Evolutionary conservation across 2,329 filamentous ascomycete species (phyloP), one percentile per base, ranked within the genome.

Genomic region (Penicillium sp.): DNA sequence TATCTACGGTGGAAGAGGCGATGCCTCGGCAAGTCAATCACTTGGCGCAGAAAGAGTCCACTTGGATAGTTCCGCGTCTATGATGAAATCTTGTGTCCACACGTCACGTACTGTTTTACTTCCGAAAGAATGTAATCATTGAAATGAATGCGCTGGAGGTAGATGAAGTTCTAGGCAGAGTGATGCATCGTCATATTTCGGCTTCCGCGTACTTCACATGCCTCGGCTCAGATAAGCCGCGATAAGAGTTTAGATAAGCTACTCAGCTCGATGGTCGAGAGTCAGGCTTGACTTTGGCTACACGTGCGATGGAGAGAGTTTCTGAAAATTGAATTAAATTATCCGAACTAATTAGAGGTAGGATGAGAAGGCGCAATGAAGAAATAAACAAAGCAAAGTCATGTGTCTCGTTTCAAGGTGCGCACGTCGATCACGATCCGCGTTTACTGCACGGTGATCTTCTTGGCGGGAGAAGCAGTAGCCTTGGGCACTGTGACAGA

Each of bases 401-500:
- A 39, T 49, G 12, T 36, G 23, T 48, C 36, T 9, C 44, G 21
- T 15, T n/a, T 8, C 41, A 12, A n/a, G 8, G n/a, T n/a, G 16
- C 21, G 41, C 8, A 16, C 23, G 15, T 39, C 18, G 24, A 26
- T 26, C 24, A 26, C 24, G 6, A 6, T n/a, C 21, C 33, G 23
- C 10, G 12, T 59, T 67, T 78, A 84, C 74, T 84, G 76, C 57
- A 85, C 80, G 53, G 71, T 74, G 63, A 86, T 82, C 71, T 77
- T 81, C 69, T 78, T 78, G 45, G 72, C 64, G 51, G 70, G 68
- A 6, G 76, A 72, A 13, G 75, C 74, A 52, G 74, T 67, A 24
- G 77, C 75, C 74, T 85, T 85, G 2, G 83, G 83, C 7, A 86
- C 78, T 6, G 78, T 63, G 39, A 86, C 76, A 49, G 72, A 79